Base-by-base conservation (phyloP, 371 early-diverging fungal species). In the Apophysomyces variabilis region DNA sequence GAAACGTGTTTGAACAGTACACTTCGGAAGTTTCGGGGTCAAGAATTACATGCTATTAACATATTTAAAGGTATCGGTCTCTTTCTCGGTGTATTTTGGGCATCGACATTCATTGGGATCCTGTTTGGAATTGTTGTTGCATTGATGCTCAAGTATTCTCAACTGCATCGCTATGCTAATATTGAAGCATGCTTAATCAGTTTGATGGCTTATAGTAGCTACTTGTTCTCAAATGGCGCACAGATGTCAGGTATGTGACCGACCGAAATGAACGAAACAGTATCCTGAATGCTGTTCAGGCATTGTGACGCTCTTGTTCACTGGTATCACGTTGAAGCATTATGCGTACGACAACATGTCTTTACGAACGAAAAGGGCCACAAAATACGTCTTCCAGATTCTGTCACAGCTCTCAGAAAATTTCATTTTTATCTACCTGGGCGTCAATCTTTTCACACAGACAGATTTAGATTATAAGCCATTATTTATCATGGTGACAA, bases 341-440 rank as follows among this genome's bases (percentile, higher is more conserved):
- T 95, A 98, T 75, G 95, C 94, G 0, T 94, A 93, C 74, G 90
- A 91, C 66, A 96, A 95, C 75, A 84, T 98, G 86, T 92, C 92
- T 1, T 58, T 77, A 9, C 80, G 85, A 37, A 89, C 90, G 37
- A 85, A 92, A 72, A 71, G 89, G 38, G 93, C 95, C 0, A 94
- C 95, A 36, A 91, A 92, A 71, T 90, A 91, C 65, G 84, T 96
- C 79, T 95, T 95, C 75, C 89, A 92, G 38, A 89, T 98, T n/a
- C 76, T 96, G 38, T 89, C 94, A 0, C 93, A 95, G 66, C 82
- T 97, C 16, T 90, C 93, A 0, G 98, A 98, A 68, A 96, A 94
- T 69, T 96, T 98, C 72, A 92, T 96, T 69, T 98, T 97, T 72
- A 94, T 98, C 66, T 96, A 96, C 68, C 84, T 98, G 32, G 98